phyloP scores from a whole-genome alignment of 2,329 filamentous ascomycete genomes.

The Colletotrichum tropicicola region DNA sequence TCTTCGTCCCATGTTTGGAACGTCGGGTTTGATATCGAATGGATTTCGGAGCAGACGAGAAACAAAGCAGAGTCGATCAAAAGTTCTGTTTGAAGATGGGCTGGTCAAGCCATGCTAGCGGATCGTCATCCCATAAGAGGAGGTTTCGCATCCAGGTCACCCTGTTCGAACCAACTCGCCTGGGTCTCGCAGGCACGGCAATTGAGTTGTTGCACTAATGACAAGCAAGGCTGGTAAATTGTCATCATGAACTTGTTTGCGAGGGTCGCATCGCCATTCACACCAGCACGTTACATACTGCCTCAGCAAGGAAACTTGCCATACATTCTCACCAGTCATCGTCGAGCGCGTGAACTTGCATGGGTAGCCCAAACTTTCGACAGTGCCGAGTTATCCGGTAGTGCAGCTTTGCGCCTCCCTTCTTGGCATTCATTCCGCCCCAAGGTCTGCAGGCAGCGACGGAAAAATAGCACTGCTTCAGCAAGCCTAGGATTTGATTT shows the following conservation, averaged over 20 bases:
- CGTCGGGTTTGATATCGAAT: not conserved
- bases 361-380: not conserved
- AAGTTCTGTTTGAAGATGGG: no score
- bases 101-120: not conserved
- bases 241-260: not conserved
- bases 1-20: not conserved
- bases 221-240: no score
- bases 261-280: not conserved
- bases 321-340: not conserved
- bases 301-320: not conserved
- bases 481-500: no score
- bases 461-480: slow-evolving; percentile 1
- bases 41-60: no score
- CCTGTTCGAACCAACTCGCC: not conserved
- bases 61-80: no score
- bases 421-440: slow-evolving; percentile 25
- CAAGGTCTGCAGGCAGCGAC: not conserved
- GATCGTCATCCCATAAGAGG: not conserved
- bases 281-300: not conserved
- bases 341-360: not conserved
- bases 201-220: no score
- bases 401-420: slow-evolving; percentile 23
- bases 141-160: not conserved
- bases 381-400: slow-evolving; percentile 25
- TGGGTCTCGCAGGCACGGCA: no score